These are phyloP conservation scores for Astraeus odoratus DNA, from an alignment of 768 basidiomycete species.

Conservation along the genomic window DNA sequence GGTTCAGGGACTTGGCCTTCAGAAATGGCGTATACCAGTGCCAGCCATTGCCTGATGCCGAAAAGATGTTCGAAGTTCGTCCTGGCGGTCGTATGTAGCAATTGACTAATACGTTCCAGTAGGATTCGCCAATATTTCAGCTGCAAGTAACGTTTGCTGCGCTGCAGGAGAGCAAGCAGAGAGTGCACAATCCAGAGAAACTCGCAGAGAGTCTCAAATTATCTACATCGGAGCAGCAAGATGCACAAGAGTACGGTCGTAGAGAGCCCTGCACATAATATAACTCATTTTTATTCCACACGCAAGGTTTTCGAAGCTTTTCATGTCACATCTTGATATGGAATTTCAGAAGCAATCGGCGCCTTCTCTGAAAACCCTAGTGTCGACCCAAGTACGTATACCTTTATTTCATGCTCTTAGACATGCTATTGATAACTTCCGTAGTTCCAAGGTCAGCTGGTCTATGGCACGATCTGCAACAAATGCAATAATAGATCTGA, in stretches of 20 bases:
- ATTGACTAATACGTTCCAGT: not conserved
- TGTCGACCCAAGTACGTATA: constrained; percentile 64
- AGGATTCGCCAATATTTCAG: constrained; percentile 77
- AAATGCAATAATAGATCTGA: constrained; percentile 65
- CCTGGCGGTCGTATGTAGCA: not conserved
- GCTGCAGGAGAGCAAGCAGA: constrained; percentile 64
- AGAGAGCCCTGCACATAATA: not conserved
- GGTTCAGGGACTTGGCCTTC: constrained; percentile 84
- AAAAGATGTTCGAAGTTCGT: constrained; percentile 37
- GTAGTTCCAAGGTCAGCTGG: constrained; percentile 83
- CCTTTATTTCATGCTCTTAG: not conserved
- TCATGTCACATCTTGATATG: constrained; percentile 80
- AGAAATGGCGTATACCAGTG: constrained; percentile 79
- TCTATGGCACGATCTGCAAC: constrained; percentile 75
- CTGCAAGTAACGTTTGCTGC: constrained; percentile 80
- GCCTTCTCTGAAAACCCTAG: constrained; percentile 54
- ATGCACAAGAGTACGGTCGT: constrained; percentile 81
- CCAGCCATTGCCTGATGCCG: constrained; percentile 46
- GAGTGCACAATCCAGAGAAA: constrained; percentile 74
- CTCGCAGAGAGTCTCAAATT: constrained; percentile 82
- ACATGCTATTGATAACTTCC: constrained; percentile 4
- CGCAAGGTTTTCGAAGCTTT: constrained; percentile 85
- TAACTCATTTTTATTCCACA: constrained; percentile 4
- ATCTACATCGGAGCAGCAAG: constrained; percentile 84
- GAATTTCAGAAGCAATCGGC: constrained; percentile 82